Conservation (phyloP, 352 stramenopile species). For the Vaucheria bursata region DNA sequence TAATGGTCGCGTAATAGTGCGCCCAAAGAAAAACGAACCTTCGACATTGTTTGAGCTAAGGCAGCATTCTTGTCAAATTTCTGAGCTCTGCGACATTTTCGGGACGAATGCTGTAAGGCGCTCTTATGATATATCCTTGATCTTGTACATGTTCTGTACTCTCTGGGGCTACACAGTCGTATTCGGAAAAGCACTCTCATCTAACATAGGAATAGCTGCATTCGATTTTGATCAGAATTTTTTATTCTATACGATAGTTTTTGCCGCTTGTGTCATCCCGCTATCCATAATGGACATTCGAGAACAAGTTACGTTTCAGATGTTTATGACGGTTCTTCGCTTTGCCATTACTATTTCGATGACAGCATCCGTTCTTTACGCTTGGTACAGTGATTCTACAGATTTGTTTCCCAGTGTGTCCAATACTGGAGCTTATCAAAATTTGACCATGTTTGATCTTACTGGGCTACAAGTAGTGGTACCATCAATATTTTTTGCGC, state of each 20-base stretch:
- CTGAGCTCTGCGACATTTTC: slow-evolving; percentile 43
- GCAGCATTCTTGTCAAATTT: slow-evolving; percentile 30
- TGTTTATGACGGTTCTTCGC: slow-evolving; percentile 24
- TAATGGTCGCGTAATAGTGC: neutral
- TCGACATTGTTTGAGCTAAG: slow-evolving; percentile 17
- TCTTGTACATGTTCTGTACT: neutral
- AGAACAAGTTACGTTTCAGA: slow-evolving; percentile 17
- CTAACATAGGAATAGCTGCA: slow-evolving; percentile 15
- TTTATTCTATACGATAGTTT: slow-evolving; percentile 28
- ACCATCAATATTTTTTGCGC: slow-evolving; percentile 23
- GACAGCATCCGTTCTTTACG: slow-evolving; percentile 11
- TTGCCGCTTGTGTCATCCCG: slow-evolving; percentile 24
- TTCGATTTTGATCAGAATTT: slow-evolving; percentile 11
- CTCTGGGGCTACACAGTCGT: slow-evolving; percentile 20
- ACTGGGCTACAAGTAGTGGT: slow-evolving; percentile 12
- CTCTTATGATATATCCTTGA: neutral
- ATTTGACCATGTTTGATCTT: slow-evolving; percentile 1
- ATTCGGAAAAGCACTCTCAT: slow-evolving; percentile 27
- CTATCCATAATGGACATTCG: slow-evolving; percentile 30
- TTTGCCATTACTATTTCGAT: slow-evolving; percentile 12
- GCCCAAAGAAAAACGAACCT: neutral
- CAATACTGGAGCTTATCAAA: too few species aligned
- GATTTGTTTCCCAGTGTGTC: slow-evolving; percentile 4
- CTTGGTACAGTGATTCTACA: slow-evolving; percentile 5
- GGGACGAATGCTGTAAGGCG: slow-evolving; percentile 15